Conservation (phyloP, 139 green algal genomes). For the Yamagishiella unicocca region DNA sequence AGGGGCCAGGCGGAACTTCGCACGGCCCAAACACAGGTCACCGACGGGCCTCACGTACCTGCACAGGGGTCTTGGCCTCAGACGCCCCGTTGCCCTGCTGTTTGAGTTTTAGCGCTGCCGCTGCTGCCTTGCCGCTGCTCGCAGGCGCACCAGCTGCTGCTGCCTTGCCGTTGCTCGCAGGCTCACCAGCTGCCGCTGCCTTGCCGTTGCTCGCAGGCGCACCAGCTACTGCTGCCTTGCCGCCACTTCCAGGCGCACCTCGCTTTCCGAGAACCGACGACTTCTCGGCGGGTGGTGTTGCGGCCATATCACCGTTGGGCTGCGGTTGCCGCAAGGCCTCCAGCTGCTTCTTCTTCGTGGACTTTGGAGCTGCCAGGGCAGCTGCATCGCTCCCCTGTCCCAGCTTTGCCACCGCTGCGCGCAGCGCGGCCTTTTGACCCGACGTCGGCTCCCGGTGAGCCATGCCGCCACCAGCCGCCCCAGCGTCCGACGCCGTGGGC, state of each 20-base stretch:
- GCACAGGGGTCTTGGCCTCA: neutral
- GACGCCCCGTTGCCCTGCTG: neutral
- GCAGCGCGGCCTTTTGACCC: slow-evolving; percentile 35
- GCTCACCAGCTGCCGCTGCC: neutral
- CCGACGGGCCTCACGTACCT: neutral
- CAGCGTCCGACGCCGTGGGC: neutral
- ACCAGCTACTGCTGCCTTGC: neutral
- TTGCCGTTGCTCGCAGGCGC: neutral
- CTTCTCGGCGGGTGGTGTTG: neutral
- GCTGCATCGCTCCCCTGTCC: neutral
- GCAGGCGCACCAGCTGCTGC: slow-evolving; percentile 9
- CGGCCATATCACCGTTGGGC: neutral
- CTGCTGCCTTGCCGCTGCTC: neutral
- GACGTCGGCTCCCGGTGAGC: slow-evolving; percentile 31
- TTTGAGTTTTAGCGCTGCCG: neutral
- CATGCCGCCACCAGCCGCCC: neutral
- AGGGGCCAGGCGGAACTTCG: no score
- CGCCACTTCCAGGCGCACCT: neutral
- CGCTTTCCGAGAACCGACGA: no score
- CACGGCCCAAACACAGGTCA: no score
- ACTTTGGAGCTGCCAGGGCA: neutral
- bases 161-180: neutral
- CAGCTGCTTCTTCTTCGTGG: neutral
- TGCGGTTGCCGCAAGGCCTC: neutral
- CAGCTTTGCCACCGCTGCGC: neutral